phyloP scores from a whole-genome alignment of 2,329 filamentous ascomycete genomes.

The Aspergillus uvarum region DNA sequence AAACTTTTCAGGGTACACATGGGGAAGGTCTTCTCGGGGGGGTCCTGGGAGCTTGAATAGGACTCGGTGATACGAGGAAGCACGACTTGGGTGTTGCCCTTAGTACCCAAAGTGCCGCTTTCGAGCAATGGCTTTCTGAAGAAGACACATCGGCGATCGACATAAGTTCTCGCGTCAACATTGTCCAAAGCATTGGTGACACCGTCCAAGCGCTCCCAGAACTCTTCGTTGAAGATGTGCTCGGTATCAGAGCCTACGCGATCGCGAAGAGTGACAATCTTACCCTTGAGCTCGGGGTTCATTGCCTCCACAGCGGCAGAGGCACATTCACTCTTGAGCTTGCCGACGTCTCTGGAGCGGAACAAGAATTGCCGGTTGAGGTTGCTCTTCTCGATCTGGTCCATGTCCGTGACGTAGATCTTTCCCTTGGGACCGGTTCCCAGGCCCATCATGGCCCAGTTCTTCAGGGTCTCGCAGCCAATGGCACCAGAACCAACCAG shows the following conservation, averaged over 20 bases:
- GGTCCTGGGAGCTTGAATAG: conserved; percentile 95
- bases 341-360: conserved; percentile 86
- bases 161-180: conserved; percentile 93
- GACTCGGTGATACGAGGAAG: conserved; percentile 90
- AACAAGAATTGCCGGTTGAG: conserved; percentile 97
- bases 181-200: conserved; percentile 98
- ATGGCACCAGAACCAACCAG: conserved; percentile 95
- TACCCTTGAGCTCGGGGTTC: conserved; percentile 88
- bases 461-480: conserved; percentile 98
- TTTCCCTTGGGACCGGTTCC: conserved; percentile 83
- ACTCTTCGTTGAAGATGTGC: conserved; percentile 87
- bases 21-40: conserved; percentile 96
- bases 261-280: conserved; percentile 83
- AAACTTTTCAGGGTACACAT: conserved; percentile 98
- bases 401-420: conserved; percentile 94
- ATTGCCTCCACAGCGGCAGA: conserved; percentile 86
- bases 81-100: conserved; percentile 97
- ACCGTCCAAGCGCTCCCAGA: conserved; percentile 83
- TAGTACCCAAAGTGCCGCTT: conserved; percentile 96
- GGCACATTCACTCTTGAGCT: conserved; percentile 94
- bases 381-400: conserved; percentile 98
- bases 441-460: conserved; percentile 98
- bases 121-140: conserved; percentile 96
- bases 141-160: conserved; percentile 94
- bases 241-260: conserved; percentile 91